Base-by-base conservation (phyloP, 257 asterid species). In the Solanum rostratum region DNA sequence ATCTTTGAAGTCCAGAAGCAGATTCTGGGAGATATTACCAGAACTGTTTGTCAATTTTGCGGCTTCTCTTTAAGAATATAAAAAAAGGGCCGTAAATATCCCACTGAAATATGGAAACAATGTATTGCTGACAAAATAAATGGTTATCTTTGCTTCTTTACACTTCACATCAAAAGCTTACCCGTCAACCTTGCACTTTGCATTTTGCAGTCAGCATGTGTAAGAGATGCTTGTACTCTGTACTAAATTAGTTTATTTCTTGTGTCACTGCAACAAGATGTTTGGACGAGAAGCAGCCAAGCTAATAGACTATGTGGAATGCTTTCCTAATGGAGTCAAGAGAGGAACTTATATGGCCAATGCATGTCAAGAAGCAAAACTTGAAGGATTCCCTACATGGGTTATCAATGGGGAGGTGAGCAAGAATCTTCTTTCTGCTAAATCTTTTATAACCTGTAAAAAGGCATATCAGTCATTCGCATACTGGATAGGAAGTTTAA, bases 271-370 rank as follows among this genome's bases (percentile, higher is more conserved):
- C 82, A 78, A 50, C 65, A 50, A 94, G 99, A 90, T 93, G 90
- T 96, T 96, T 88, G 99, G 99, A 78, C 92, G 81, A 33, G 98
- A 93, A 88, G 99, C 97, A 39, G 91, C 96, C 45, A 85, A 92
- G 87, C 84, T 94, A 68, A 88, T 96, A 90, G 91, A 96, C 85
- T 94, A 94, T 83, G 90, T 94, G 59, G 98, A 96, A 88, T 96
- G 99, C 93, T 96, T 88, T 84, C 99, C 98, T 45, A 88, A 92
- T 85, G 98, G 98, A 81, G 83, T 91, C 81, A 90, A 76, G 86
- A 87, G 83, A 88, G 97, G 98, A 81, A 87, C 87, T 83, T 84
- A 84, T 84, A 96, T 96, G 89, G 93, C 90, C 52, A 80, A 93
- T 79, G 97, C 94, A 43, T 96, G 99, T 90, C 59, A 37, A 30